Base-by-base conservation (phyloP, 768 basidiomycete species). In the Pleurotus giganteus region DNA sequence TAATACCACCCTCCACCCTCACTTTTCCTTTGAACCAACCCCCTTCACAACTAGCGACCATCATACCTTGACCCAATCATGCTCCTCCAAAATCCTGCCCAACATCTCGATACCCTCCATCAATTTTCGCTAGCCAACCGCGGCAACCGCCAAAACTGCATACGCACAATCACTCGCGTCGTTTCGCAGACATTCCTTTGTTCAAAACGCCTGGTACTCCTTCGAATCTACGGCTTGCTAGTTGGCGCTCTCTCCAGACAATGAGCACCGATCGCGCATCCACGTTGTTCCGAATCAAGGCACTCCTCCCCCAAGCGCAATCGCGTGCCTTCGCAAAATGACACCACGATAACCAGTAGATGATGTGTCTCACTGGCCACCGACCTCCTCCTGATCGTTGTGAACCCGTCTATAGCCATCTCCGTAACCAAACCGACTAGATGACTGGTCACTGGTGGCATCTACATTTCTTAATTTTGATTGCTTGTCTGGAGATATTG, bases 151-250 rank as follows among this genome's bases (percentile, higher is more conserved):
- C 31, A 37, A 19, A 17, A 19, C 31, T 34, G n/a, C 31, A 13
- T 51, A 21, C 49, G 49, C 19, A 37, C 49, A 29, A 26, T 67
- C n/a, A 44, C 63, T 39, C 69, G 65, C 4, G 61, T 70, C 52
- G 52, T 69, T 47, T 27, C 64, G 27, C 66, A 65, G 43, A 70
- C 69, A 17, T 59, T 69, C 45, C 55, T 60, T 36, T 70, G 66
- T 57, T 61, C 64, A 17, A 65, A 62, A 45, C 61, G 61, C 42
- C 32, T 67, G 50, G 60, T 55, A 26, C 61, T 69, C 17, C 64
- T 69, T 12, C 63, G 66, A n/a, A 45, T 70, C 55, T 63, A 58
- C 52, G 58, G 64, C 17, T 61, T 68, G 44, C 28, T 70, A 27
- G 39, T 63, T 37, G 57, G 58, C 13, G 50, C 59, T 32, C 47